Percentiles rank a stretch among this genome's conserved stretches.
Evolutionary conservation across 129 eudicot species (phyloP).

Genomic region (Logfia minima): DNA sequence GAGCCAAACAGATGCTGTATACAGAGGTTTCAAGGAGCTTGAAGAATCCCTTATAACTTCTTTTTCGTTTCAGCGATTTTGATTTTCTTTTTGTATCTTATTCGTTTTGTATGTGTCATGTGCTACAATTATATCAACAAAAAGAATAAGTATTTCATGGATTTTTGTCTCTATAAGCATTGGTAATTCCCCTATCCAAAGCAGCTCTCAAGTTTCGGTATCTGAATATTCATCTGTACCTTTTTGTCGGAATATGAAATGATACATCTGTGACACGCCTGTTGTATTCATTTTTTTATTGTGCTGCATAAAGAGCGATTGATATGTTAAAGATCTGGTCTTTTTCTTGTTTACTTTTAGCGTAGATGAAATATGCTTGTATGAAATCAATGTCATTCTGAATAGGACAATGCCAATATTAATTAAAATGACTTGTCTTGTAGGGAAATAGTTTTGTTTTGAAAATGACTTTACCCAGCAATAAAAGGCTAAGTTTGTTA

Average conservation of each 20-base stretch:
- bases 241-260: neutral
- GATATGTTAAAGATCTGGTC: neutral
- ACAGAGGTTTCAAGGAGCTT: constrained; percentile 79
- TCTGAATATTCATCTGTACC: neutral
- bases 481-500: neutral
- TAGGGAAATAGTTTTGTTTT: neutral
- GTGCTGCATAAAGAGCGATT: neutral
- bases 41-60: constrained; percentile 86
- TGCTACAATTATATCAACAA: constrained; percentile 3
- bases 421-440: neutral
- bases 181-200: neutral
- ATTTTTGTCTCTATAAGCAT: neutral
- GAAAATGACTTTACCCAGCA: neutral
- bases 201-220: neutral
- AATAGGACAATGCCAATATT: neutral
- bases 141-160: constrained; percentile 18
- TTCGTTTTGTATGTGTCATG: constrained; percentile 28
- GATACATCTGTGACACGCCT: neutral
- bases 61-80: constrained; percentile 63
- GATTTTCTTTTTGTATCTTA: constrained; percentile 24
- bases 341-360: neutral
- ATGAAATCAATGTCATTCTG: neutral
- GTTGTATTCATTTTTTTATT: neutral
- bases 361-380: neutral
- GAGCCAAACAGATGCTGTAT: constrained; percentile 70